These are phyloP conservation scores for Usnea hakonensis DNA, from an alignment of 495 filamentous ascomycete genomes.

Conservation along the genomic window DNA sequence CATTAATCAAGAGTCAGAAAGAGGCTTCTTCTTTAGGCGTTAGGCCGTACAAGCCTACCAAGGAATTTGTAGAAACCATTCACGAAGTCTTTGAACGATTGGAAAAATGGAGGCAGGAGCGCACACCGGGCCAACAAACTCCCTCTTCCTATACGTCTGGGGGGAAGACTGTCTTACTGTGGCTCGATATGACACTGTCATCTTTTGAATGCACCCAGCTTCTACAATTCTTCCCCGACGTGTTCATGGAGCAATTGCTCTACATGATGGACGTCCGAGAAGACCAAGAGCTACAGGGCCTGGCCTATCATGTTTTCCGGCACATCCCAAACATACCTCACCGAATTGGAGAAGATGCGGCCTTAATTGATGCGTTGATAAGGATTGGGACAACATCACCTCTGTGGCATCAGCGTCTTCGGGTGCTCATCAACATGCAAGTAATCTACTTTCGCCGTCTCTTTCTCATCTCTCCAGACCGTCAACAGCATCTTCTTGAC, in stretches of 20 bases:
- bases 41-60: constrained; percentile 69
- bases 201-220: constrained; percentile 90
- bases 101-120: constrained; percentile 78
- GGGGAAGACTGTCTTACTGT: constrained; percentile 89
- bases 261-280: constrained; percentile 99
- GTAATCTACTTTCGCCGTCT: constrained; percentile 97
- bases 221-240: constrained; percentile 79
- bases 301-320: constrained; percentile 95
- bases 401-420: constrained; percentile 94
- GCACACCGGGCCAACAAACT: constrained; percentile 81
- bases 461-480: constrained; percentile 73
- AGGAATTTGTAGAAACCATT: constrained; percentile 67
- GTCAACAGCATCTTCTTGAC: constrained; percentile 75
- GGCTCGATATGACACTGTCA: constrained; percentile 86
- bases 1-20: constrained; percentile 71
- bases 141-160: constrained; percentile 92
- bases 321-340: constrained; percentile 96
- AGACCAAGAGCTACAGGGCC: constrained; percentile 87
- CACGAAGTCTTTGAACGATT: constrained; percentile 70
- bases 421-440: constrained; percentile 98
- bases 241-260: constrained; percentile 82
- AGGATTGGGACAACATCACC: constrained; percentile 76
- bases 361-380: constrained; percentile 79
- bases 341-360: constrained; percentile 71
- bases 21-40: constrained; percentile 72